phyloP scores from a whole-genome alignment of 176 grass and related monocot species.

The Phyllostachys edulis region DNA sequence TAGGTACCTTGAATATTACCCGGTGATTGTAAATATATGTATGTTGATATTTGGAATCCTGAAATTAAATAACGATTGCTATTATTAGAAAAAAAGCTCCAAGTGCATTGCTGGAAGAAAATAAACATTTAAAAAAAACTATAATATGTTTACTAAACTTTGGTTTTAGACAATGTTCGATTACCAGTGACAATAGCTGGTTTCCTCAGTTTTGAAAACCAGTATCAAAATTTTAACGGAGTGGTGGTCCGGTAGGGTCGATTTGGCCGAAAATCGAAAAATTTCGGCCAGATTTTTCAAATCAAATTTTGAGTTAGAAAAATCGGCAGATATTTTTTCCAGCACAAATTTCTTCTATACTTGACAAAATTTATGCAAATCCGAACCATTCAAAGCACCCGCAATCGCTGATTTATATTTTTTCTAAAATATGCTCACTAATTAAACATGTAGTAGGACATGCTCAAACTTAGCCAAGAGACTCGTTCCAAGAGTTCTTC shows the following conservation, averaged over 20 bases:
- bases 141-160: neutral
- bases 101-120: neutral
- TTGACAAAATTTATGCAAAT: too few relatives aligned
- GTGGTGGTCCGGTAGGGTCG: too few relatives aligned
- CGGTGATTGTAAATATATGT: too few relatives aligned
- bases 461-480: constrained; percentile 9
- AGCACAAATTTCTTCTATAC: too few relatives aligned
- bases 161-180: neutral
- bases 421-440: neutral
- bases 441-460: neutral
- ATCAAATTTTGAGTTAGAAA: too few relatives aligned
- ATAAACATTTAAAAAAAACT: neutral
- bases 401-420: neutral
- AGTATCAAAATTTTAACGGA: too few relatives aligned
- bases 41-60: neutral
- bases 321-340: too few relatives aligned
- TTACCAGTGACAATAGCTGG: neutral
- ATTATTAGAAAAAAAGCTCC: neutral
- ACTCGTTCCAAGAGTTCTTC: constrained; percentile 3
- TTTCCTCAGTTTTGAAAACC: neutral
- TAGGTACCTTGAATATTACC: too few relatives aligned
- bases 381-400: neutral
- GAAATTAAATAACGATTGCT: neutral
- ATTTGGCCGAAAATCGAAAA: too few relatives aligned
- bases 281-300: too few relatives aligned